These are phyloP conservation scores for Lophium mytilinum DNA, from an alignment of 495 filamentous ascomycete genomes.

Conservation along the genomic window DNA sequence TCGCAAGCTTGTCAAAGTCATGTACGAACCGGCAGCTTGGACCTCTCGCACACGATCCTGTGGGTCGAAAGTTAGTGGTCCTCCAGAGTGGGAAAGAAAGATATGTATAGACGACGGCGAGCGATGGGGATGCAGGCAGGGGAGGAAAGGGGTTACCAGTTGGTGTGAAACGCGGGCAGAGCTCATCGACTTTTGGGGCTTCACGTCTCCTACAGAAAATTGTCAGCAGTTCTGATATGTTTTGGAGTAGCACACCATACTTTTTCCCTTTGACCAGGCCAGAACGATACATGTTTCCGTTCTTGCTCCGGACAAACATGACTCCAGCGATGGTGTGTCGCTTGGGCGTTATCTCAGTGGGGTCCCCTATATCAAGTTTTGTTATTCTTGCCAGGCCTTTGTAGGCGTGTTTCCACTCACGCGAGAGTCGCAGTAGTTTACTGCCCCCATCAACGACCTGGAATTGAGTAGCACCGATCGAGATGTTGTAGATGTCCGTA, in stretches of 20 bases:
- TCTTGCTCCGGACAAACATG: conserved; percentile 80
- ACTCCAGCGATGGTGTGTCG: conserved; percentile 70
- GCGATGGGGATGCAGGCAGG: not conserved
- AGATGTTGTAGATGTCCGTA: conserved; percentile 51
- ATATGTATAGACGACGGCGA: conserved; percentile 15
- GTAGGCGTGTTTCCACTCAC: conserved; percentile 54
- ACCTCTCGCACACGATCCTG: conserved; percentile 78
- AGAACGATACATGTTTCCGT: conserved; percentile 79
- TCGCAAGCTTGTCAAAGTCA: conserved; percentile 79
- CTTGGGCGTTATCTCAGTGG: conserved; percentile 57
- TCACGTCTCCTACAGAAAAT: conserved; percentile 31
- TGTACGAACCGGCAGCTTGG: conserved; percentile 74
- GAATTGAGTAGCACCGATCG: conserved; percentile 70
- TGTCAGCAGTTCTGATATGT: conserved; percentile 3
- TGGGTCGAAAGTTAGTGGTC: not conserved
- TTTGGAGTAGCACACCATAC: conserved; percentile 40
- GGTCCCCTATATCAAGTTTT: not conserved
- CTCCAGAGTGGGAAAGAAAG: not conserved
- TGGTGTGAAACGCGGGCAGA: conserved; percentile 82
- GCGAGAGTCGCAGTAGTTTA: conserved; percentile 52
- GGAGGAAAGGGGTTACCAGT: conserved; percentile 63
- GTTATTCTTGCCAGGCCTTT: conserved; percentile 24
- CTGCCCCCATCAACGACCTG: conserved; percentile 68
- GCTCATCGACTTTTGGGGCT: conserved; percentile 63
- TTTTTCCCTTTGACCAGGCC: conserved; percentile 57